Evolutionary conservation across 176 grass and related monocot species (phyloP), one percentile per base, ranked within the genome.

Genomic region (Eleusine indica): DNA sequence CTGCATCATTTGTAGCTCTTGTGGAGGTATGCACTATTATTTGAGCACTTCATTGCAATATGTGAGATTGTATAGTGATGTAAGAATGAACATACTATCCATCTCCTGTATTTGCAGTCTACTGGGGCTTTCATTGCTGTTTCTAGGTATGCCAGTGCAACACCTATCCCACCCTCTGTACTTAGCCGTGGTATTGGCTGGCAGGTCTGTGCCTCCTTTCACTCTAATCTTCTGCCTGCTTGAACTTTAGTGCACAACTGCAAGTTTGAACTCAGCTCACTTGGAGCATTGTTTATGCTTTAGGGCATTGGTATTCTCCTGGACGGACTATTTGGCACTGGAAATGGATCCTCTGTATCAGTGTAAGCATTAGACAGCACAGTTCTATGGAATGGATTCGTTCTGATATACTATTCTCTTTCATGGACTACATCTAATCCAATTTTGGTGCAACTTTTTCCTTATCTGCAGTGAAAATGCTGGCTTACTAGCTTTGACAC

Each of bases 101-200:
- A 65, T 63, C 19, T 80, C 18, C 52, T 87, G 12, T 75, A 5
- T 83, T 25, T 91, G 91, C 84, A 99, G 97, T 96, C 91, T 79
- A 99, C 97, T 47, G 97, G 97, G 35, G 76, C 97, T 75, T 99
- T 99, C 76, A 94, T 99, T 72, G 93, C 94, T 66, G 84, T 99
- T 48, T 84, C 97, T 83, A 99, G 97, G 68, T 99, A 96, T 90
- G 83, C 97, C 37, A 96, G 97, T 70, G 97, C 97, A 3, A 99
- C 97, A 65, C 93, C 97, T 41, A 79, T 92, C 72, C 97, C 97
- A 61, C 93, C 97, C 57, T 96, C 93, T 70, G 89, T 99, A 77
- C 97, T 99, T 48, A 99, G 97, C 65, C 93, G 93, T 89, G 97
- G 93, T 81, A 87, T 99, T 81, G 97, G 93, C 28, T 99, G 93